Conservation (phyloP, 2,329 filamentous ascomycete genomes). For the Lecanicillium sp. region DNA sequence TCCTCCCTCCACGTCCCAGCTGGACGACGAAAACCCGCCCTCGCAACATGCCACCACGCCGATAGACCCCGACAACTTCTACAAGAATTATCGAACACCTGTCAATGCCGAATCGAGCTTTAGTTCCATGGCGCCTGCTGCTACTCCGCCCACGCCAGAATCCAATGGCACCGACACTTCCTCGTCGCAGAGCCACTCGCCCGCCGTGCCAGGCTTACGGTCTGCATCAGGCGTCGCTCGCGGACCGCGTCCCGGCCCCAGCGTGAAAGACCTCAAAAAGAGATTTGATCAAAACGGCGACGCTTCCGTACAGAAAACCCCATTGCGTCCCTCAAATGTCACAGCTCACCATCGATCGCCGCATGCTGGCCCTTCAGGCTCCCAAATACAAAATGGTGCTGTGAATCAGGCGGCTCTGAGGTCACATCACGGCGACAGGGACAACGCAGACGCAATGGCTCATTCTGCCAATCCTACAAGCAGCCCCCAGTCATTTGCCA, state of each 20-base stretch:
- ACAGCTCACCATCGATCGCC: not conserved
- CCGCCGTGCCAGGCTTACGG: conserved; percentile 35
- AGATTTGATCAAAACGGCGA: conserved; percentile 60
- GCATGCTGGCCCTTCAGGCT: not conserved
- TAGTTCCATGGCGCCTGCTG: conserved; percentile 28
- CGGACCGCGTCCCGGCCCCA: conserved; percentile 43
- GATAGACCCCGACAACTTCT: conserved; percentile 47
- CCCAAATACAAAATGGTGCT: no score
- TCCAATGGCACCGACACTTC: conserved; percentile 43
- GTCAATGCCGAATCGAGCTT: not conserved
- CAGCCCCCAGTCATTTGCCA: conserved; percentile 51
- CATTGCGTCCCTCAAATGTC: conserved; percentile 19
- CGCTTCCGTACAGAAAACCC: conserved; percentile 18
- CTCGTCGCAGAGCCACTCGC: conserved; percentile 37
- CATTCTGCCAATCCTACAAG: conserved; percentile 19
- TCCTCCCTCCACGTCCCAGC: conserved; percentile 15
- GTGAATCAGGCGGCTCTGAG: no score
- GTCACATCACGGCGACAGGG: no score
- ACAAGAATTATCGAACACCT: conserved; percentile 37
- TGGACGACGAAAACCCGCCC: conserved; percentile 14
- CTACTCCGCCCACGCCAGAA: conserved; percentile 34
- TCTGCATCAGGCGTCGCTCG: conserved; percentile 49
- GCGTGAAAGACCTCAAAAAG: conserved; percentile 72
- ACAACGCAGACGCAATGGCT: no score
- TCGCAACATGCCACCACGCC: conserved; percentile 30